Base-by-base conservation (phyloP, 768 basidiomycete genomes). In the Hysterangium stoloniferum region DNA sequence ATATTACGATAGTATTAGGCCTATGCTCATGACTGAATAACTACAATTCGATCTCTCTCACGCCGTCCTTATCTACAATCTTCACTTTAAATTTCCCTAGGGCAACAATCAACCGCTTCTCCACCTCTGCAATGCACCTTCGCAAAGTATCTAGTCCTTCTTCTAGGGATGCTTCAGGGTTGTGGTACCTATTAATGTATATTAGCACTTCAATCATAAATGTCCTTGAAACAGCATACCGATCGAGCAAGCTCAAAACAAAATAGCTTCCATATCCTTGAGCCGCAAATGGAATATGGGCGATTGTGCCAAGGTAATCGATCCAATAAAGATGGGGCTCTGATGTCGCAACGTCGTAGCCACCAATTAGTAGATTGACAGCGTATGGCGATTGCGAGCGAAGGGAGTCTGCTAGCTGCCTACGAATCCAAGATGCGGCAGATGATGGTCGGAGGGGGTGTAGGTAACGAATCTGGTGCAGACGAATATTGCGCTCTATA, bases 261-360 rank as follows among this genome's bases (percentile, higher is more conserved):
- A 98, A 96, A 69, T 93, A 96, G 50, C 84, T 77, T 37, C 92
- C 96, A 63, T 97, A 93, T 2, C 96, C 96, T 62, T 98, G 95
- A 1, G 92, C 93, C 13, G 82, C 93, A 63, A 93, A 99, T 0
- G 93, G 93, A 11, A 96, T 86, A 49, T 82, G 78, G 3, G 83
- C 78, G 62, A 87, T 75, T 4, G 96, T 95, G 22, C 96, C 96
- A 28, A 96, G 76, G 66, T 95, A 92, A 71, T 99, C 96, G 53
- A 97, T 74, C 93, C 94, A 98, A 72, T 94, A 96, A 11, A 95
- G 74, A 56, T 80, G 79, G 4, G 94, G 91, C 17, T 52, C 52
- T 8, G 59, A 52, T 6, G 77, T 76, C 34, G 87, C 79, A 47
- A 78, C 78, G 66, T 99, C 96, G 65, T 82, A 98, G 12, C 96